phyloP scores from a whole-genome alignment of 108 stramenopile species.

The Schizochytrium sp. region DNA sequence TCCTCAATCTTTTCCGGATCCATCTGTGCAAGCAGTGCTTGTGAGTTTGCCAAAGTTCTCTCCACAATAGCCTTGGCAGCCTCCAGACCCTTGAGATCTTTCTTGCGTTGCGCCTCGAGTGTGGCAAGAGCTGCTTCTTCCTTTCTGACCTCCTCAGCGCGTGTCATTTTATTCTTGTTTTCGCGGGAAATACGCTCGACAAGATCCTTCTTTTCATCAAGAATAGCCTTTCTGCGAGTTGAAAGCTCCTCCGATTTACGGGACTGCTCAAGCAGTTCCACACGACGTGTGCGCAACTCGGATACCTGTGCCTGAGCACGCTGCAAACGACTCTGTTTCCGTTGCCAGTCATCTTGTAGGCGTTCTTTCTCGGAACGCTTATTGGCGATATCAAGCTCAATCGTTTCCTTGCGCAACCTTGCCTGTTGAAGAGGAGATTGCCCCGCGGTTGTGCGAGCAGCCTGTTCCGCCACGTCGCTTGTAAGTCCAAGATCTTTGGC shows the following conservation, averaged over 20 bases:
- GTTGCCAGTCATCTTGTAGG: not conserved
- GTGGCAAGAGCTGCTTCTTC: not conserved
- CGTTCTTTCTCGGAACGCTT: slow-evolving; percentile 21
- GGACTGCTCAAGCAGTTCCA: slow-evolving; percentile 32
- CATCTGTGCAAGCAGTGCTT: not conserved
- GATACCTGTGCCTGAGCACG: not conserved
- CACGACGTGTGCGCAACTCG: not conserved
- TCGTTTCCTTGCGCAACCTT: not conserved
- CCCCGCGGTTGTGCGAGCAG: not conserved
- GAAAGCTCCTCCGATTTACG: not conserved
- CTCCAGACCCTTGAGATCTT: not conserved
- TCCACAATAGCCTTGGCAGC: not conserved
- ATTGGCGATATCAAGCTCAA: not conserved
- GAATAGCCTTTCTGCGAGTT: not conserved
- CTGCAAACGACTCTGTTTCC: not conserved
- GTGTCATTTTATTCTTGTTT: not conserved
- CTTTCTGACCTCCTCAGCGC: not conserved
- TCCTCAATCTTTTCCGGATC: not conserved
- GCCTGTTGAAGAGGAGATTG: not conserved
- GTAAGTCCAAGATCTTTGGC: slow-evolving; percentile 3
- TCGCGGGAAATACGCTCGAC: slow-evolving; percentile 26
- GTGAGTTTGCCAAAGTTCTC: not conserved
- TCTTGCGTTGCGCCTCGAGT: slow-evolving; percentile 17
- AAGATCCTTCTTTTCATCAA: not conserved
- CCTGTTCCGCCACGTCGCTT: not conserved